Conservation (phyloP, 805 yeast genomes). For the Wickerhamiella spandovensis region DNA sequence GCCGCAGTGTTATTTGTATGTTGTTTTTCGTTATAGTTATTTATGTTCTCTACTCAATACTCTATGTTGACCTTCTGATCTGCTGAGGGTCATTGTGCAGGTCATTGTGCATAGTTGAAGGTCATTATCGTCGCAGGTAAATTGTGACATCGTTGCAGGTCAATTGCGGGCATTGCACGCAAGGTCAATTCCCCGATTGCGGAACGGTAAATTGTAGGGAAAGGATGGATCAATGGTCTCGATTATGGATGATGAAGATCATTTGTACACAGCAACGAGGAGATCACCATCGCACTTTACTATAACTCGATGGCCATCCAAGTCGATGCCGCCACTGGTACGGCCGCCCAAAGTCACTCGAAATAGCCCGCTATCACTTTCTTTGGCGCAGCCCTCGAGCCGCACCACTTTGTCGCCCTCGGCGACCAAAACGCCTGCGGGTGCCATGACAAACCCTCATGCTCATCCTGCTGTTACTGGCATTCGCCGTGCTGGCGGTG, state of each 20-base stretch:
- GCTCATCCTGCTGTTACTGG: slow-evolving; percentile 12
- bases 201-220: no score
- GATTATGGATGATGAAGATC: no score
- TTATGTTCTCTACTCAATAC: neutral
- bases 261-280: slow-evolving; percentile 1
- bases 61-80: no score
- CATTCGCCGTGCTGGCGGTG: slow-evolving; percentile 13
- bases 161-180: no score
- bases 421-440: slow-evolving; percentile 1
- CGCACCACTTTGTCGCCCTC: slow-evolving; percentile 3
- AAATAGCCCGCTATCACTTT: slow-evolving; percentile 9
- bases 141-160: no score
- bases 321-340: slow-evolving; percentile 6
- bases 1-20: neutral
- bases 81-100: no score
- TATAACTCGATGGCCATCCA: slow-evolving; percentile 5
- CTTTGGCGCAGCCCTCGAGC: slow-evolving; percentile 9
- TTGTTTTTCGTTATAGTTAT: neutral
- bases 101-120: no score
- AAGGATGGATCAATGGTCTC: no score
- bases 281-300: slow-evolving; percentile 2
- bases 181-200: no score
- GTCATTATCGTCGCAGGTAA: no score
- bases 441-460: slow-evolving; percentile 1
- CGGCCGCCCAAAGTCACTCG: slow-evolving; percentile 1